Conservation (phyloP, 1,284 basidiomycete species). For the Pyrrhoderma noxium region DNA sequence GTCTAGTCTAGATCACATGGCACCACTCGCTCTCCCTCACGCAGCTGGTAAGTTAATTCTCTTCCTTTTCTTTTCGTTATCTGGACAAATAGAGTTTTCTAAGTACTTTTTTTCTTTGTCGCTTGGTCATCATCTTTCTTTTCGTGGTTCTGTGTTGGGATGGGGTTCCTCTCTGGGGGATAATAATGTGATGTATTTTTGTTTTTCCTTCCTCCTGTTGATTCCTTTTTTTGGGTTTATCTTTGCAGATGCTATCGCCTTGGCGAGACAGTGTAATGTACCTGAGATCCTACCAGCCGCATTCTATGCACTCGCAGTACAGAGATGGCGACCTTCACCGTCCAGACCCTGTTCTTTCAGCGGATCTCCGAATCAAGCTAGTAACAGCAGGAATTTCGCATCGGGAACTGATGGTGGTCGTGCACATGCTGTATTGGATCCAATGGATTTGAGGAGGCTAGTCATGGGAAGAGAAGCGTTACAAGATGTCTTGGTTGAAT, state of each 20-base stretch:
- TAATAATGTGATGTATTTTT: background rate
- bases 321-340: conserved; percentile 23
- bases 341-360: background rate
- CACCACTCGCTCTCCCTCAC: conserved; percentile 24
- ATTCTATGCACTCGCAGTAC: conserved; percentile 30
- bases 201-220: background rate
- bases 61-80: too few relatives aligned
- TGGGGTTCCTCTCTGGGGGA: too few relatives aligned
- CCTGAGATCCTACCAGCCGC: conserved; percentile 28
- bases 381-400: background rate
- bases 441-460: conserved; percentile 27
- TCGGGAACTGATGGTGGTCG: conserved; percentile 26
- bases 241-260: conserved; percentile 22
- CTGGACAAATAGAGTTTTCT: too few relatives aligned
- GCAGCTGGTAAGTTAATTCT: conserved; percentile 30
- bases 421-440: conserved; percentile 26
- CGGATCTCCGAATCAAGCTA: background rate
- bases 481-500: conserved; percentile 22
- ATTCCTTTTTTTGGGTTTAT: background rate
- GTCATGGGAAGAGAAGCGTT: conserved; percentile 29
- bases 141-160: background rate
- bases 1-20: conserved; percentile 25
- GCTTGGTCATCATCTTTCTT: background rate
- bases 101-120: too few relatives aligned
- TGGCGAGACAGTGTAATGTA: conserved; percentile 26